A percentile compares a stretch with the other conserved stretches of the same genome.
phyloP scores from a whole-genome alignment of 2,329 filamentous ascomycete genomes.

The Aspergillus brunneoviolaceus region DNA sequence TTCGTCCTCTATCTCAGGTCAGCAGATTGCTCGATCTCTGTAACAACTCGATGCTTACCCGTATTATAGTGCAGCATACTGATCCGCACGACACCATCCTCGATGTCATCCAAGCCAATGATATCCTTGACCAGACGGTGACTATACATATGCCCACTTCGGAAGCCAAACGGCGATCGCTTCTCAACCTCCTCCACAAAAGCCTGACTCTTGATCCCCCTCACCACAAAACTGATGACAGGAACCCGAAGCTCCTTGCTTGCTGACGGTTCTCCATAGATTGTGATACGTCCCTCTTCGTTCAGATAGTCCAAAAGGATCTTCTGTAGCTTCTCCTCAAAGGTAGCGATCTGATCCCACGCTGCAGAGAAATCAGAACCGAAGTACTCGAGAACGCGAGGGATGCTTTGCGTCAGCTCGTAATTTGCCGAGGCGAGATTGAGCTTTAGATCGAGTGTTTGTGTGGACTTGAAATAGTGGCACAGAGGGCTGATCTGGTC shows the following conservation, averaged over 20 bases:
- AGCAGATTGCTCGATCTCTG: background rate
- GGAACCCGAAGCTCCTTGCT: constrained; percentile 56
- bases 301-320: constrained; percentile 61
- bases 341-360: constrained; percentile 56
- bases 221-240: constrained; percentile 66
- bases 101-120: constrained; percentile 55
- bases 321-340: constrained; percentile 62
- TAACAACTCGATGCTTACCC: constrained; percentile 42
- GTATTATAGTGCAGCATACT: constrained; percentile 74
- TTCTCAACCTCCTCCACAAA: constrained; percentile 64
- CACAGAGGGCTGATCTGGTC: constrained; percentile 56
- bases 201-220: constrained; percentile 55
- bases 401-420: constrained; percentile 65
- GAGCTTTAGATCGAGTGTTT: constrained; percentile 65
- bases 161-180: constrained; percentile 59
- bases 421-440: constrained; percentile 69
- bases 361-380: constrained; percentile 35
- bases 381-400: constrained; percentile 63
- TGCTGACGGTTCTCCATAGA: constrained; percentile 58
- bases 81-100: constrained; percentile 67
- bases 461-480: constrained; percentile 65
- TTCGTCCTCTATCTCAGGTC: background rate
- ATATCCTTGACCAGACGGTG: constrained; percentile 62
- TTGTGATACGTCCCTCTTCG: constrained; percentile 52
- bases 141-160: constrained; percentile 70